Evolutionary conservation across 495 filamentous ascomycete species (phyloP).

Genomic region (Neurospora sp.): DNA sequence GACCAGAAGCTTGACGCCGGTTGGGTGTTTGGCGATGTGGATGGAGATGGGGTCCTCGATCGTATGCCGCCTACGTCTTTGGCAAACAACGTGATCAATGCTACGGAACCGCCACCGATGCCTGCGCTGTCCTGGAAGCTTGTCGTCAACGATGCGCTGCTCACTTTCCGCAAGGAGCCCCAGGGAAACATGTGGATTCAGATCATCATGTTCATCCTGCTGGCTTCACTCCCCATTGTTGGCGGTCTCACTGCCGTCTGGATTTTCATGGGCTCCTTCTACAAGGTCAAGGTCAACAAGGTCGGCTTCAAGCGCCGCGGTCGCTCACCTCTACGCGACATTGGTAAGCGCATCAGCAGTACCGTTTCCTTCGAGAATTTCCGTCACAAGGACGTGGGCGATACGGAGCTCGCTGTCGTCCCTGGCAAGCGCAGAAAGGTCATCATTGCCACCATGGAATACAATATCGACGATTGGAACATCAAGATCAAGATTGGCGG

Average conservation of each 20-base stretch:
- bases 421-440: slow-evolving; percentile 46
- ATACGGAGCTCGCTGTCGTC: slow-evolving; percentile 50
- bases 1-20: slow-evolving; percentile 50
- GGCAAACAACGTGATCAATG: slow-evolving; percentile 43
- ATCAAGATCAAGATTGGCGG: slow-evolving; percentile 69
- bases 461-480: slow-evolving; percentile 62
- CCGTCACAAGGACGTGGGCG: slow-evolving; percentile 47
- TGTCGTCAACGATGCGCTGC: slow-evolving; percentile 39
- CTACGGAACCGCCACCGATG: slow-evolving; percentile 42
- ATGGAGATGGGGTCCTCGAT: slow-evolving; percentile 49
- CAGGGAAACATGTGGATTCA: slow-evolving; percentile 46
- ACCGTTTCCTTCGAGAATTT: slow-evolving; percentile 13
- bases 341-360: slow-evolving; percentile 14
- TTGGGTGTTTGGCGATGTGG: slow-evolving; percentile 49
- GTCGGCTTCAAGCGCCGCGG: slow-evolving; percentile 42
- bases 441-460: slow-evolving; percentile 61
- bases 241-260: slow-evolving; percentile 46
- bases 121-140: slow-evolving; percentile 49
- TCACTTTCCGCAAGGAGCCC: slow-evolving; percentile 40
- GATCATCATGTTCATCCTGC: slow-evolving; percentile 46
- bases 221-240: slow-evolving; percentile 34
- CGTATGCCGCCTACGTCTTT: slow-evolving; percentile 50
- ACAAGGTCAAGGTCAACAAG: slow-evolving; percentile 49
- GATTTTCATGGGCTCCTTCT: slow-evolving; percentile 54
- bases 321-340: slow-evolving; percentile 12